Evolutionary conservation across 2,329 filamentous ascomycete species (phyloP).

Genomic region (Phoma sp.): DNA sequence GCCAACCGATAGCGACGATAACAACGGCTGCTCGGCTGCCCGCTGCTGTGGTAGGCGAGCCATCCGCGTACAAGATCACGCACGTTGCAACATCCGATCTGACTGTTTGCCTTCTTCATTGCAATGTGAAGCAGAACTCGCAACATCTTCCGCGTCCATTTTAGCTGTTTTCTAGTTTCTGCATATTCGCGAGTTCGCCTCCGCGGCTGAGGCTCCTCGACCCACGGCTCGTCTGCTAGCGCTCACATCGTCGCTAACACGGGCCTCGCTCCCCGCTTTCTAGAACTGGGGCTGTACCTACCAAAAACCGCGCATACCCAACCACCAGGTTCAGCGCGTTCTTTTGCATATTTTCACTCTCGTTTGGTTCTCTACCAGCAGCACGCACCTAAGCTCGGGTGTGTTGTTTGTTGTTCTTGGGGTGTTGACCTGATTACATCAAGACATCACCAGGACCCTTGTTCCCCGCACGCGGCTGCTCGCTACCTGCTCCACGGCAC

Average conservation of each 20-base stretch:
- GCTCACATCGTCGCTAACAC: constrained; percentile 14
- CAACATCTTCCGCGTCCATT: not conserved
- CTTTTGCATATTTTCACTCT: constrained; percentile 13
- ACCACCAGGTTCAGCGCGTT: constrained; percentile 23
- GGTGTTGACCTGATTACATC: not conserved
- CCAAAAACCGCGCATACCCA: constrained; percentile 36
- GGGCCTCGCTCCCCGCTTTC: constrained; percentile 30
- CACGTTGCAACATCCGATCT: not conserved
- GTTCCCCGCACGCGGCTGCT: constrained; percentile 19
- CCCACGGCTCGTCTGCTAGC: constrained; percentile 17
- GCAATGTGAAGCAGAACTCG: not conserved
- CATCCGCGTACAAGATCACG: constrained; percentile 6
- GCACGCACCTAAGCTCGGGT: constrained; percentile 1
- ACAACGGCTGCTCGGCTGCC: constrained; percentile 9
- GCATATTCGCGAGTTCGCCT: constrained; percentile 3
- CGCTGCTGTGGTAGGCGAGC: constrained; percentile 10
- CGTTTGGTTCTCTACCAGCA: constrained; percentile 5
- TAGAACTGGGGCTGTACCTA: constrained; percentile 20
- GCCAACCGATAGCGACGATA: constrained; percentile 19
- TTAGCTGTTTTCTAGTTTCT: not conserved
- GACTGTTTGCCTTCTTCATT: not conserved
- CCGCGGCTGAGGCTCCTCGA: constrained; percentile 12
- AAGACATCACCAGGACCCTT: constrained; percentile 4
- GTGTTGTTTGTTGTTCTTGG: not conserved
- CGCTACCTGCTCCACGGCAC: constrained; percentile 9